Evolutionary conservation across 2,329 filamentous ascomycete genomes (phyloP), one percentile per base, ranked within the genome.

Genomic region (Endothia cerciana): DNA sequence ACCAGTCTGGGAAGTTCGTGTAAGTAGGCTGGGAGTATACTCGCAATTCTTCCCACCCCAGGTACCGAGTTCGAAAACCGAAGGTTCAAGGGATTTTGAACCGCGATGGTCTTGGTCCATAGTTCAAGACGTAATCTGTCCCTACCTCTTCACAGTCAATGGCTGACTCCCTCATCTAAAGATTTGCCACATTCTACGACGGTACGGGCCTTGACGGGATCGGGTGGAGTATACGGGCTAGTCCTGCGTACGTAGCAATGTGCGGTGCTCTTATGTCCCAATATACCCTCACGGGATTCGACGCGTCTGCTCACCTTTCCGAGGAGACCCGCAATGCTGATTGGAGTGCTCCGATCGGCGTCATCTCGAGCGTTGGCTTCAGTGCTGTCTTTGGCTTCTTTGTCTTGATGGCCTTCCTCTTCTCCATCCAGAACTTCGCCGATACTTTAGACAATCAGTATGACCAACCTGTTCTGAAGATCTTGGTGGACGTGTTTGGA

Each of bases 331-430:
- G 78, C 22, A 84, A 83, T 28, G 85, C 85, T 3, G 79, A 81
- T 11, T 85, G 85, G 83, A 81, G 79, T 47, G 85, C 85, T 0
- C 85, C 85, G 0, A 81, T 87, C 33, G 85, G 85, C 13, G 84
- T 87, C 0, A 77, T 88, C 3, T 85, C 81, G 43, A 85, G 83
- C 0, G 83, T 87, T 28, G 82, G 82, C 4, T 84, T 85, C 73
- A 85, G 82, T 8, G 78, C 84, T 1, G 58, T 86, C 22, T 87
- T 87, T 71, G 85, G 85, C n/a, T 85, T 86, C 72, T 86, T 87
- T 70, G 81, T 87, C n/a, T 74, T 88, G 41, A 75, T 87, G 58
- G 80, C 83, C 56, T 81, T 87, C 61, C 74, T 87, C 8, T 88
- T 88, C 73, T 85, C 81, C 4, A 84, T 88, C 69, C 85, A 88